These are phyloP conservation scores for Sporothrix variecibatus DNA, from an alignment of 2,329 filamentous ascomycete species.

Conservation along the genomic window DNA sequence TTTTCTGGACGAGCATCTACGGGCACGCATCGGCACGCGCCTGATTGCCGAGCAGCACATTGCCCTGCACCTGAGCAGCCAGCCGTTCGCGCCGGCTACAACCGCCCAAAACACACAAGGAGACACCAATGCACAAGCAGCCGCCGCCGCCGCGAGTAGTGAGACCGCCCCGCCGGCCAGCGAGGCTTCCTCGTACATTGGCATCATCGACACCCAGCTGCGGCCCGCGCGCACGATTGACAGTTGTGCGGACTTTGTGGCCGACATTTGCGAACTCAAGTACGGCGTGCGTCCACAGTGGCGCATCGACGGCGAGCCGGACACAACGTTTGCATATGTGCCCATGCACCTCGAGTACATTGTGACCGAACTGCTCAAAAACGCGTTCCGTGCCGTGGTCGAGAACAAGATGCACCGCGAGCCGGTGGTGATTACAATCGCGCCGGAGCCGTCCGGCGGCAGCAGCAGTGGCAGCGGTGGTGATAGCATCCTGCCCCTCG, in stretches of 20 bases:
- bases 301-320: constrained; percentile 79
- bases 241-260: constrained; percentile 84
- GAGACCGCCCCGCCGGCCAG: background rate
- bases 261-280: constrained; percentile 93
- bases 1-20: constrained; percentile 95
- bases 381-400: constrained; percentile 90
- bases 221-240: constrained; percentile 80
- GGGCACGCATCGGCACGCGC: constrained; percentile 89
- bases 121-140: constrained; percentile 46
- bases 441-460: constrained; percentile 58
- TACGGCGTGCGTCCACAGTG: constrained; percentile 86
- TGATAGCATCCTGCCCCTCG: constrained; percentile 55
- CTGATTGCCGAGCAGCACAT: constrained; percentile 97
- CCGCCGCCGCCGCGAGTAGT: background rate
- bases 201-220: constrained; percentile 86
- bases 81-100: constrained; percentile 70
- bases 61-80: constrained; percentile 73
- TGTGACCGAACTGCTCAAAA: constrained; percentile 93
- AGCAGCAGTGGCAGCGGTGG: constrained; percentile 34
- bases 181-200: constrained; percentile 69
- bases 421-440: constrained; percentile 89
- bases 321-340: constrained; percentile 88
- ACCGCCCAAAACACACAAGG: no score
- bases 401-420: constrained; percentile 78
- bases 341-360: constrained; percentile 98